phyloP scores from a whole-genome alignment of 2,329 filamentous ascomycete genomes.

The Rutstroemia sp. region DNA sequence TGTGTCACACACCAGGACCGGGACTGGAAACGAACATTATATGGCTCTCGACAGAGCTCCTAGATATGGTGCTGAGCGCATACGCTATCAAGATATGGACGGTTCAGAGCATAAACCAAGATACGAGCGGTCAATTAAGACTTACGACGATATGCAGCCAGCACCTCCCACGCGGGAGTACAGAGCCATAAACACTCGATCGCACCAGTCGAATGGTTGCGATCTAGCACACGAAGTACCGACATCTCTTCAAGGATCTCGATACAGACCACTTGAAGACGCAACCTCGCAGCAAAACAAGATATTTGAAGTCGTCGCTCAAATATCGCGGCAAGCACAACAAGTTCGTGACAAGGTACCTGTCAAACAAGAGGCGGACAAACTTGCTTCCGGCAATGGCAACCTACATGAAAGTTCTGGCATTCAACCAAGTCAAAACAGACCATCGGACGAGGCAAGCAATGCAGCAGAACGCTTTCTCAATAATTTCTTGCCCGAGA shows the following conservation, averaged over 20 bases:
- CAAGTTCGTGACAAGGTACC: conserved; percentile 17
- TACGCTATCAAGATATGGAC: conserved; percentile 17
- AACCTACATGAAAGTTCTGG: conserved; percentile 24
- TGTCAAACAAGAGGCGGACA: conserved; percentile 15
- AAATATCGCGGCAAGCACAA: conserved; percentile 26
- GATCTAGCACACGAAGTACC: not conserved
- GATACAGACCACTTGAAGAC: conserved; percentile 14
- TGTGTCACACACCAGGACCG: conserved; percentile 6
- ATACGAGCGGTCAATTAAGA: conserved; percentile 12
- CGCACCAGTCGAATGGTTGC: conserved; percentile 14
- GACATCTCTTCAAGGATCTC: not conserved
- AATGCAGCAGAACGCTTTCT: conserved; percentile 34
- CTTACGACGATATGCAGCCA: conserved; percentile 14
- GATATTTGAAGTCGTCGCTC: conserved; percentile 23
- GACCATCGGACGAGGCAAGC: conserved; percentile 23
- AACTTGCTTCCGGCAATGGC: conserved; percentile 33
- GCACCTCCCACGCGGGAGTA: conserved; percentile 12
- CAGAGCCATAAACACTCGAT: conserved; percentile 13
- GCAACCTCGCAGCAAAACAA: conserved; percentile 17
- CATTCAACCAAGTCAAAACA: conserved; percentile 5
- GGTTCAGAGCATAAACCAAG: conserved; percentile 16
- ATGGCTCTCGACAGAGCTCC: conserved; percentile 17
- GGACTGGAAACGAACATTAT: conserved; percentile 14
- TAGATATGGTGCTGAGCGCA: conserved; percentile 11
- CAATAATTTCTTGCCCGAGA: conserved; percentile 28